These are phyloP conservation scores for Colletotrichum chlorophyti DNA, from an alignment of 2,329 filamentous ascomycete species.

Conservation along the genomic window DNA sequence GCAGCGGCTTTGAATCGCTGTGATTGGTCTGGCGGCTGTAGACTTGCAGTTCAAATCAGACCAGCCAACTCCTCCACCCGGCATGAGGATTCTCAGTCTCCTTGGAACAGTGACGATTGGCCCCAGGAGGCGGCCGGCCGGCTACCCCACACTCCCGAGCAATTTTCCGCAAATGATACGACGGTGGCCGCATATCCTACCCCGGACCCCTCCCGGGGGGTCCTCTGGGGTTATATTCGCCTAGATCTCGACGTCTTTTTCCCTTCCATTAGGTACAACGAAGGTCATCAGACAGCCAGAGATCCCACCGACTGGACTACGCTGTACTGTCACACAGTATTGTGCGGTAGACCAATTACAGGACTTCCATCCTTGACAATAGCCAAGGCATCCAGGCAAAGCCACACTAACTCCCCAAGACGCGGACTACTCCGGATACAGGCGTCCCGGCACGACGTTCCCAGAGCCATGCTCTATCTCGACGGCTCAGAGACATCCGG, in stretches of 20 bases:
- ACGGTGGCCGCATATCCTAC: constrained; percentile 3
- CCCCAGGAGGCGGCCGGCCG: constrained; percentile 11
- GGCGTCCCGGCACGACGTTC: constrained; percentile 24
- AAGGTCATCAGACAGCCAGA: background rate
- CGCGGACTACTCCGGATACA: background rate
- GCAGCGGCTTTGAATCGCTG: constrained; percentile 10
- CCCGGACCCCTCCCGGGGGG: constrained; percentile 13
- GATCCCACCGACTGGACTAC: background rate
- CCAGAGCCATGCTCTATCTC: constrained; percentile 4
- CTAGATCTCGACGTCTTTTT: background rate
- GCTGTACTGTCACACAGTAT: background rate
- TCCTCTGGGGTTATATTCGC: constrained; percentile 25
- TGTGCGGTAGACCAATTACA: background rate
- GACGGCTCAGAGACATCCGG: background rate
- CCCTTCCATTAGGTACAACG: no score
- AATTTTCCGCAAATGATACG: constrained; percentile 27
- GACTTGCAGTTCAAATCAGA: background rate
- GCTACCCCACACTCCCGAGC: constrained; percentile 23
- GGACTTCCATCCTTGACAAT: background rate
- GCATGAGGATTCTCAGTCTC: constrained; percentile 15
- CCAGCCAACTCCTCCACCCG: constrained; percentile 1
- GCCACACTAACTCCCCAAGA: background rate
- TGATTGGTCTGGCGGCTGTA: constrained; percentile 19
- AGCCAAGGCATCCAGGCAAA: background rate
- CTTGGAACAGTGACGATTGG: constrained; percentile 24